These are phyloP conservation scores for Jimgerdemannia lactiflua DNA, from an alignment of 192 early-diverging fungal genomes.

Conservation along the genomic window DNA sequence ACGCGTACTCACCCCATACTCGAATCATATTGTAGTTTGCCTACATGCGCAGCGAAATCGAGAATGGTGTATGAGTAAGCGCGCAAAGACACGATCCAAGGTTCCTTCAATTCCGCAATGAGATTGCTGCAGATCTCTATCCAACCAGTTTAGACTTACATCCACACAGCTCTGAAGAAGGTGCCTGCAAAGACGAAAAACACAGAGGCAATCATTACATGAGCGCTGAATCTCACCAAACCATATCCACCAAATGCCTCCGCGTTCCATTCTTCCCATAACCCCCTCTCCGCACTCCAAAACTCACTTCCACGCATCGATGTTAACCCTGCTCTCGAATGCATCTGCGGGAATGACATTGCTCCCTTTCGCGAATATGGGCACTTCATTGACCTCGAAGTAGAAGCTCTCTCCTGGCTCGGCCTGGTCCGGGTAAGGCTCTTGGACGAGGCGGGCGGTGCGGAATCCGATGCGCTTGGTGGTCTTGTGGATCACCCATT, in stretches of 20 bases:
- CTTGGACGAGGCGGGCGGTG: constrained; percentile 25
- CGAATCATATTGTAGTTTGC: constrained; percentile 60
- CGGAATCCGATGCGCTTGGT: constrained; percentile 28
- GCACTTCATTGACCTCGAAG: constrained; percentile 44
- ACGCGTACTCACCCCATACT: constrained; percentile 38
- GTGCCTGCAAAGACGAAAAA: too few species aligned
- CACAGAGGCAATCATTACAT: too few species aligned
- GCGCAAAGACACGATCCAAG: background rate
- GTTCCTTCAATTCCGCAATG: too few species aligned
- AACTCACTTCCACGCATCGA: constrained; percentile 29
- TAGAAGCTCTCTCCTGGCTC: constrained; percentile 36
- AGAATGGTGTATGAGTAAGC: constrained; percentile 13
- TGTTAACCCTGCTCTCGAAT: too few species aligned
- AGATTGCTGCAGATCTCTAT: too few species aligned
- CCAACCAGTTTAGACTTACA: too few species aligned
- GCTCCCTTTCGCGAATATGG: constrained; percentile 42
- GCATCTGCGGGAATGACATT: constrained; percentile 62
- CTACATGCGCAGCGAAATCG: constrained; percentile 27
- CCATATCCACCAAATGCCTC: too few species aligned
- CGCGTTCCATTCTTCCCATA: too few species aligned
- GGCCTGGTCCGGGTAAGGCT: constrained; percentile 12
- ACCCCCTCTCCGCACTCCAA: background rate
- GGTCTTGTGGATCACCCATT: background rate
- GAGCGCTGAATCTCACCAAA: too few species aligned
- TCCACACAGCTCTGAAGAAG: too few species aligned